These are phyloP conservation scores for Amorphotheca resinae DNA, from an alignment of 495 filamentous ascomycete genomes.

Conservation along the genomic window DNA sequence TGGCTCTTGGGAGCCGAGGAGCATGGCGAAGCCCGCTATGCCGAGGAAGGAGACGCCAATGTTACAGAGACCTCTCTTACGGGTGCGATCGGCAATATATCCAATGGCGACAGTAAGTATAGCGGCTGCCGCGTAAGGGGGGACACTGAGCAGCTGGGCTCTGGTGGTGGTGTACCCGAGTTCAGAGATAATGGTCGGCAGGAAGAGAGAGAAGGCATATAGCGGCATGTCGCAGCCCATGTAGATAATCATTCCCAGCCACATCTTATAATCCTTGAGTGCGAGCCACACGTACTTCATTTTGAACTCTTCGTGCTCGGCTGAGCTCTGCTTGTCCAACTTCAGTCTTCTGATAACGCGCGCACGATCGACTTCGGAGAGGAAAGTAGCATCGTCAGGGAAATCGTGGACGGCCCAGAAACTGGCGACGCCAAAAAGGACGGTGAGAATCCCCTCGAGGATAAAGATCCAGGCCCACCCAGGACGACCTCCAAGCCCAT, in stretches of 20 bases:
- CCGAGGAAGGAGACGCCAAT: slow-evolving; percentile 59
- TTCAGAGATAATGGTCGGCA: slow-evolving; percentile 70
- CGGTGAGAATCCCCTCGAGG: slow-evolving; percentile 62
- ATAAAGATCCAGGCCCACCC: slow-evolving; percentile 88
- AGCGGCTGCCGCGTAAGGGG: slow-evolving; percentile 78
- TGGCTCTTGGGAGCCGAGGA: slow-evolving; percentile 46
- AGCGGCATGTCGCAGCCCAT: slow-evolving; percentile 65
- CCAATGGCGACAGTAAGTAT: slow-evolving; percentile 65
- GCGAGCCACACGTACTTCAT: slow-evolving; percentile 63
- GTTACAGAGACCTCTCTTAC: slow-evolving; percentile 70
- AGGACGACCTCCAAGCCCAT: slow-evolving; percentile 47
- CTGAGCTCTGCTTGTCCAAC: slow-evolving; percentile 63
- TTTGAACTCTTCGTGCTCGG: slow-evolving; percentile 69
- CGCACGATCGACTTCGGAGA: slow-evolving; percentile 56
- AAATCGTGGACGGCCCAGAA: slow-evolving; percentile 89
- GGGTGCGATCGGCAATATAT: slow-evolving; percentile 66
- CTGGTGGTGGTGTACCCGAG: slow-evolving; percentile 58
- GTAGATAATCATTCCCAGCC: slow-evolving; percentile 60
- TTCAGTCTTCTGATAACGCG: slow-evolving; percentile 65
- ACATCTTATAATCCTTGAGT: slow-evolving; percentile 83
- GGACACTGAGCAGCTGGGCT: slow-evolving; percentile 74
- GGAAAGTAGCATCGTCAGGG: slow-evolving; percentile 68
- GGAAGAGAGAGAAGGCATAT: slow-evolving; percentile 84
- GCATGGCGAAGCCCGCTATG: slow-evolving; percentile 67
- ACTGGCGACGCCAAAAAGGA: slow-evolving; percentile 58